These are phyloP conservation scores for Magnusiomyces sp. DNA, from an alignment of 1,139 yeast genomes.

Conservation along the genomic window DNA sequence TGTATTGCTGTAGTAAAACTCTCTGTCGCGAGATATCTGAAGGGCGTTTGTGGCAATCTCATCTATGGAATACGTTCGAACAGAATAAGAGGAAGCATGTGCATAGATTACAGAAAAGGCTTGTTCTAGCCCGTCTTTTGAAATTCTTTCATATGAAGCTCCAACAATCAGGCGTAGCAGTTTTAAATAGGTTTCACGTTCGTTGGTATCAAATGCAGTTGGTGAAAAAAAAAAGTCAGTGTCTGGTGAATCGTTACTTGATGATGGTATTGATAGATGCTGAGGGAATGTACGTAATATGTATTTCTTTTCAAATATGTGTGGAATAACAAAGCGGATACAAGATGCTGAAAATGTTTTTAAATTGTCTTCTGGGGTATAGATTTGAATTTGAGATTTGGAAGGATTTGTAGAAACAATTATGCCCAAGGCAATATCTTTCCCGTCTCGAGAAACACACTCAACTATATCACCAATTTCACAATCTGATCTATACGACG, in stretches of 20 bases:
- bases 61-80: slow-evolving; percentile 4
- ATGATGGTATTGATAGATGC: background rate
- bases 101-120: slow-evolving; percentile 9
- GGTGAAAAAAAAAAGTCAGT: too few species aligned
- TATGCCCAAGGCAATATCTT: slow-evolving; percentile 1
- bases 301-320: background rate
- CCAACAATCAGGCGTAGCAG: slow-evolving; percentile 6
- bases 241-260: too few species aligned
- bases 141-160: slow-evolving; percentile 7
- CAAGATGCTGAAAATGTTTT: background rate
- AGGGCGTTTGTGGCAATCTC: slow-evolving; percentile 8
- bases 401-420: background rate
- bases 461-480: slow-evolving; percentile 5
- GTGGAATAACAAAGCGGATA: background rate
- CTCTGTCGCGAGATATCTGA: slow-evolving; percentile 5
- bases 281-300: background rate
- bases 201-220: background rate
- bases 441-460: slow-evolving; percentile 1
- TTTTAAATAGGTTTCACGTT: background rate
- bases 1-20: background rate
- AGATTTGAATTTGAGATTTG: background rate
- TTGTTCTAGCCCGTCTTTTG: slow-evolving; percentile 7
- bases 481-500: background rate
- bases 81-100: slow-evolving; percentile 5
- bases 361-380: background rate